phyloP scores from a whole-genome alignment of 1,284 basidiomycete genomes.

The Leccinum angustisporum region DNA sequence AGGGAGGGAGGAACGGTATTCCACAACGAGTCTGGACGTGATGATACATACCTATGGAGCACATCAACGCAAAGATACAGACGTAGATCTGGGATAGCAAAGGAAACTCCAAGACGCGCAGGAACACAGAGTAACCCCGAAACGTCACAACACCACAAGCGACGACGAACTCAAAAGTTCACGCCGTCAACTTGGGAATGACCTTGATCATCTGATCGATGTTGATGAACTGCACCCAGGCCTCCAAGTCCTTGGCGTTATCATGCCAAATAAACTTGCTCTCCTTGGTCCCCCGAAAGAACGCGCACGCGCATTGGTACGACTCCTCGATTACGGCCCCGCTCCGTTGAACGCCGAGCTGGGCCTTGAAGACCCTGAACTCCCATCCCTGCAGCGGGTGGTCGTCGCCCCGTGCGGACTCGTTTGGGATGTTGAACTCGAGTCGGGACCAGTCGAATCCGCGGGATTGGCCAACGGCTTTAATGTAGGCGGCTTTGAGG shows the following conservation, averaged over 20 bases:
- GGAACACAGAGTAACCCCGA: background rate
- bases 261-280: conserved; percentile 72
- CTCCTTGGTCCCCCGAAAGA: conserved; percentile 65
- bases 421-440: conserved; percentile 70
- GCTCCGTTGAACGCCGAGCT: conserved; percentile 60
- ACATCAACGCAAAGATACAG: background rate
- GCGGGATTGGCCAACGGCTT: conserved; percentile 74
- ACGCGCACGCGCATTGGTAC: conserved; percentile 74
- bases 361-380: conserved; percentile 75
- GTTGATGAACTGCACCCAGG: conserved; percentile 79
- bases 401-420: conserved; percentile 62
- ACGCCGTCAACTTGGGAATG: conserved; percentile 68
- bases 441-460: conserved; percentile 79
- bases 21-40: background rate
- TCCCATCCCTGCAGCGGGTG: conserved; percentile 75
- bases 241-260: conserved; percentile 60
- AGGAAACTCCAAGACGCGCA: background rate
- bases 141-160: background rate
- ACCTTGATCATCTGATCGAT: conserved; percentile 78
- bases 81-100: background rate
- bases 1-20: background rate
- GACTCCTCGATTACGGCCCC: conserved; percentile 57
- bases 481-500: conserved; percentile 76
- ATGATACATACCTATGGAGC: conserved; percentile 13
- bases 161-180: conserved; percentile 1